phyloP scores from a whole-genome alignment of 2,329 filamentous ascomycete species.

The Calonectria henricotiae region DNA sequence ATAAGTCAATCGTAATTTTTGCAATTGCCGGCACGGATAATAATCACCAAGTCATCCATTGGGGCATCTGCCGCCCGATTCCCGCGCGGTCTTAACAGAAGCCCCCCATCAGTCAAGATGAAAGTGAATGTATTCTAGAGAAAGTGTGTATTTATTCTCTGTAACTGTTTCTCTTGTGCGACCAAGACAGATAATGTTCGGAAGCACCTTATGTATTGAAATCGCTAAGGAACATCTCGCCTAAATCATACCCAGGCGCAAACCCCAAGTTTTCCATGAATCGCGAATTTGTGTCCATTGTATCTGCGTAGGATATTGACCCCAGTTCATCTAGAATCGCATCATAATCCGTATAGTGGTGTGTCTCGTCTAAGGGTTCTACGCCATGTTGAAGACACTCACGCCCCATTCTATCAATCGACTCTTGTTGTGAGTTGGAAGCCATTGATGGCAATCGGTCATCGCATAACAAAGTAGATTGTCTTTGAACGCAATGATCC shows the following conservation, averaged over 20 bases:
- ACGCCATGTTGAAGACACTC: too few species aligned
- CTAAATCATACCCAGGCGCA: constrained; percentile 21
- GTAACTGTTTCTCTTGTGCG: too few species aligned
- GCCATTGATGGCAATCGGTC: not conserved
- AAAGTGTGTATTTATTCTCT: too few species aligned
- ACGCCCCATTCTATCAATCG: not conserved
- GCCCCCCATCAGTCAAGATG: not conserved
- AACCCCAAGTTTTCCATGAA: constrained; percentile 14
- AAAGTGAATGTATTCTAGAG: too few species aligned
- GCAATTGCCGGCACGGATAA: too few species aligned
- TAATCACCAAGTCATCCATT: too few species aligned
- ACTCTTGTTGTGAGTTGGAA: not conserved
- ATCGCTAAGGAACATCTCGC: constrained; percentile 15
- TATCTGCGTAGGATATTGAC: constrained; percentile 12
- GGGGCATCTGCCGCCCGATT: too few species aligned
- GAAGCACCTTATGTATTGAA: not conserved
- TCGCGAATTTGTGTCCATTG: not conserved
- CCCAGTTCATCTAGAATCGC: constrained; percentile 13
- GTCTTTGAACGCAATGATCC: not conserved
- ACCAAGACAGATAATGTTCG: too few species aligned
- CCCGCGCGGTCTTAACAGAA: not conserved
- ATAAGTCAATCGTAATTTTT: too few species aligned
- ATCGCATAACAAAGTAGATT: not conserved
- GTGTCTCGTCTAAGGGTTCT: too few species aligned
- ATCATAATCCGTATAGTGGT: not conserved